Percentiles rank a stretch among this genome's conserved stretches.
Conservation (phyloP, 345 rosid species). For the Kandelia obovata region DNA sequence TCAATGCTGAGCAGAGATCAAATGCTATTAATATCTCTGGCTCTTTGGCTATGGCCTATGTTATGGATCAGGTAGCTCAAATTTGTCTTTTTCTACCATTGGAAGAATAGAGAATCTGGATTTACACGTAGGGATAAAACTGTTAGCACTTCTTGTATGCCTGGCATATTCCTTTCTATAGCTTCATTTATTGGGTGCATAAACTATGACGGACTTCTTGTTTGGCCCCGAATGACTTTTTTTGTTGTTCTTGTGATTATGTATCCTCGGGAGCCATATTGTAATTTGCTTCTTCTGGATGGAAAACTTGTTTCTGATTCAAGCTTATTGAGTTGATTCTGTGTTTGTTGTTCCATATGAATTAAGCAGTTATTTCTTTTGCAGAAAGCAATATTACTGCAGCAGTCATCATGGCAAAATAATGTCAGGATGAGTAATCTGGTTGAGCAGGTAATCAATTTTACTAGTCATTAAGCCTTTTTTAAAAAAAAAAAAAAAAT, state of each 20-base stretch:
- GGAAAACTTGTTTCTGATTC: neutral
- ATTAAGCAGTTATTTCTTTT: conserved; percentile 4
- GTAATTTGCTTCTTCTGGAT: conserved; percentile 6
- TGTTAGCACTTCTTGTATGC: neutral
- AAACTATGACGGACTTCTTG: too few relatives aligned
- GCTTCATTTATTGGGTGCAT: neutral
- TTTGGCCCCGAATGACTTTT: too few relatives aligned
- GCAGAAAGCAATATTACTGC: conserved; percentile 76
- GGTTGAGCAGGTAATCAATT: conserved; percentile 67
- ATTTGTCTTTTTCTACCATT: neutral
- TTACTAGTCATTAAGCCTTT: neutral
- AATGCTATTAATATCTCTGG: conserved; percentile 69
- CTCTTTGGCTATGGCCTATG: conserved; percentile 85
- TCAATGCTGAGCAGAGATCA: conserved; percentile 59
- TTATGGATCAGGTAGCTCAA: conserved; percentile 82
- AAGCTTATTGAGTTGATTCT: neutral
- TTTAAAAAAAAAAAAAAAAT: neutral
- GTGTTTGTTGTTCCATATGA: neutral
- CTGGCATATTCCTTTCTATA: neutral
- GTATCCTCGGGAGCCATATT: neutral
- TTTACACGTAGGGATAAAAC: neutral
- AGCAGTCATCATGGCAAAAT: conserved; percentile 90
- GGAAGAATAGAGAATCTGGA: neutral
- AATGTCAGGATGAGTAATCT: conserved; percentile 81
- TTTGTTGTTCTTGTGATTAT: too few relatives aligned